Evolutionary conservation across 2,329 filamentous ascomycete species (phyloP).

Genomic region (Colletotrichum eremochloae): DNA sequence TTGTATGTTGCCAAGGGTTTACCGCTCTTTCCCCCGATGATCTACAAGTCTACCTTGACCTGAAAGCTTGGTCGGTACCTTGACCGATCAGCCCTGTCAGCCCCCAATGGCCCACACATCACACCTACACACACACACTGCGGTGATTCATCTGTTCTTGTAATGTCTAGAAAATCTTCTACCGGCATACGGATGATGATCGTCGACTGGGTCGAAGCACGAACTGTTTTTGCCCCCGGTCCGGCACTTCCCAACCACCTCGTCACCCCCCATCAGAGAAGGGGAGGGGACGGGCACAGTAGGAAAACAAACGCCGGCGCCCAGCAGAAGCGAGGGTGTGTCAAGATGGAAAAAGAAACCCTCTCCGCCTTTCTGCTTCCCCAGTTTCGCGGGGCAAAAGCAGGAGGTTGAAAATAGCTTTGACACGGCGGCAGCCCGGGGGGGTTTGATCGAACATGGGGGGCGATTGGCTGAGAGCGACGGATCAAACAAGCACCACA

Average conservation of each 20-base stretch:
- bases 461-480: background rate
- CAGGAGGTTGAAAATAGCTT: background rate
- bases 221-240: background rate
- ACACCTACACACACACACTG: background rate
- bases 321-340: background rate
- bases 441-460: background rate
- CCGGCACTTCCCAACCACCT: background rate
- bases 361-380: background rate
- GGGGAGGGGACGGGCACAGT: background rate
- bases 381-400: background rate
- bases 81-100: slow-evolving; percentile 7
- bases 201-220: background rate
- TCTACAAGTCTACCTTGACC: background rate
- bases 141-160: background rate
- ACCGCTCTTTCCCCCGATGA: slow-evolving; percentile 7
- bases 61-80: background rate
- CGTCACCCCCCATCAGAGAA: background rate
- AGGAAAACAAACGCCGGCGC: background rate
- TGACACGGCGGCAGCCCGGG: background rate
- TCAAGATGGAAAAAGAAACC: background rate
- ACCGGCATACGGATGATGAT: background rate
- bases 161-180: background rate
- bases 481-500: background rate
- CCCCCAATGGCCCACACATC: background rate
- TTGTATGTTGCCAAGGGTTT: background rate